Evolutionary conservation across 495 filamentous ascomycete genomes (phyloP).

Genomic region (Penicillium waksmanii): DNA sequence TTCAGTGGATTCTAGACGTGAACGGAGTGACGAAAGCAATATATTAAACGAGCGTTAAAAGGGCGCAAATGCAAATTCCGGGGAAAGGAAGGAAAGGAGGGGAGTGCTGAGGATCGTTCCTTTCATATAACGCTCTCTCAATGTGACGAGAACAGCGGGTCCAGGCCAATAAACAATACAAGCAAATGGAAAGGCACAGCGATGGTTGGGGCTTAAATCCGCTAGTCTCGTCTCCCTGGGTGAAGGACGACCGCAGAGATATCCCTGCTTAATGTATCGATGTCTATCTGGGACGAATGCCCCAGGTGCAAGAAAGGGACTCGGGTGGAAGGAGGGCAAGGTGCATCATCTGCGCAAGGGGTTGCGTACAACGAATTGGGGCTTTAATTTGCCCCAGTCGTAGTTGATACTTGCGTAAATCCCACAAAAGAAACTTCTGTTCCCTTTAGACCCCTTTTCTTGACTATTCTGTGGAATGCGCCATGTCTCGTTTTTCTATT

Average conservation of each 20-base stretch:
- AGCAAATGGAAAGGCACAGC: constrained; percentile 11
- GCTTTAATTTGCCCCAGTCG: background rate
- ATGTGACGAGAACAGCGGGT: constrained; percentile 3
- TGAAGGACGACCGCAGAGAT: constrained; percentile 6
- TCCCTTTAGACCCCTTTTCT: background rate
- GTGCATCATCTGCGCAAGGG: constrained; percentile 31
- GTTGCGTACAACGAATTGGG: constrained; percentile 20
- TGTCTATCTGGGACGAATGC: constrained; percentile 30
- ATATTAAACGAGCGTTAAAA: constrained; percentile 16
- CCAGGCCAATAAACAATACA: constrained; percentile 21
- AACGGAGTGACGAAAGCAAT: background rate
- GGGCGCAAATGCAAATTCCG: constrained; percentile 2
- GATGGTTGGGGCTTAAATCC: constrained; percentile 24
- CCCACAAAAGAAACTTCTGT: background rate
- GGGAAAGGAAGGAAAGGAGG: constrained; percentile 6
- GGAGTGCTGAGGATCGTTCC: background rate
- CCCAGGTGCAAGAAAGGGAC: constrained; percentile 22
- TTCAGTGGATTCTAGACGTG: background rate
- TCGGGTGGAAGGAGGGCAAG: constrained; percentile 17
- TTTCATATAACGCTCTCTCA: constrained; percentile 3
- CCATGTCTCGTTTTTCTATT: background rate
- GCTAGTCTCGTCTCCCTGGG: constrained; percentile 23
- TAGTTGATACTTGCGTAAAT: constrained; percentile 7
- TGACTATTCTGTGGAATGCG: background rate
- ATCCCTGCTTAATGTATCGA: constrained; percentile 28